A percentile compares a stretch with the other conserved stretches of the same genome.
Conservation (phyloP, 2,329 filamentous ascomycete genomes). For the Phoma sp. region DNA sequence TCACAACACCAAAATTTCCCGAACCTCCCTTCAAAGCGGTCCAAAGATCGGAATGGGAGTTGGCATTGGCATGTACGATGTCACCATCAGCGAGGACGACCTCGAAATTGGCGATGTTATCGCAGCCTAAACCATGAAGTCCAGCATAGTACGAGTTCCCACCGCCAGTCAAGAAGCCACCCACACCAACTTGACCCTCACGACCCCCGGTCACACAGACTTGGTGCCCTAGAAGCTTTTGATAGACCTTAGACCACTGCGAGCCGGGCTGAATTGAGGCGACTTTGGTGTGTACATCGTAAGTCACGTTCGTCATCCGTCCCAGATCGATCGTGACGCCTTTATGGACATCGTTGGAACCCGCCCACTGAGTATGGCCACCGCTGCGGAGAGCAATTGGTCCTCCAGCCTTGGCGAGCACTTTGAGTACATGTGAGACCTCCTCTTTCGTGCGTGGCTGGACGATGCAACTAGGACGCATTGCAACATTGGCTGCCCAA, state of each 20-base stretch:
- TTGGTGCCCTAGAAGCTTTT: constrained; percentile 25
- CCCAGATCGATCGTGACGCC: constrained; percentile 44
- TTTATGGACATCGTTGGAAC: constrained; percentile 39
- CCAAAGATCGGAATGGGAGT: constrained; percentile 46
- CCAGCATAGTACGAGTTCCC: constrained; percentile 21
- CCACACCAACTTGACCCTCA: constrained; percentile 36
- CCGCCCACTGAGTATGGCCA: constrained; percentile 31
- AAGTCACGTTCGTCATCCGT: constrained; percentile 29
- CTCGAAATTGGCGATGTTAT: constrained; percentile 35
- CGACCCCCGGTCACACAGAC: constrained; percentile 28
- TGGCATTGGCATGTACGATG: constrained; percentile 47
- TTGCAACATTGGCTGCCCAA: constrained; percentile 21
- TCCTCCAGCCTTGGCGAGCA: constrained; percentile 20
- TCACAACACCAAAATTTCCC: constrained; percentile 53
- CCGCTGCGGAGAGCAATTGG: constrained; percentile 31
- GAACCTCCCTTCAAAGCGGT: constrained; percentile 53
- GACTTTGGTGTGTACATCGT: constrained; percentile 16
- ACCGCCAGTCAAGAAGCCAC: constrained; percentile 41
- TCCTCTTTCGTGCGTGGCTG: constrained; percentile 26
- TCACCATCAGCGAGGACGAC: constrained; percentile 48
- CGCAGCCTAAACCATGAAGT: constrained; percentile 27
- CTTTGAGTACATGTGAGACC: constrained; percentile 24
- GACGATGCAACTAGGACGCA: constrained; percentile 26
- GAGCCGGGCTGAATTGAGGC: constrained; percentile 34
- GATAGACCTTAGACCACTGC: constrained; percentile 48